A percentile compares a stretch with the other conserved stretches of the same genome.
phyloP scores from a whole-genome alignment of 73 alveolate species.

The Diophrys appendiculata region DNA sequence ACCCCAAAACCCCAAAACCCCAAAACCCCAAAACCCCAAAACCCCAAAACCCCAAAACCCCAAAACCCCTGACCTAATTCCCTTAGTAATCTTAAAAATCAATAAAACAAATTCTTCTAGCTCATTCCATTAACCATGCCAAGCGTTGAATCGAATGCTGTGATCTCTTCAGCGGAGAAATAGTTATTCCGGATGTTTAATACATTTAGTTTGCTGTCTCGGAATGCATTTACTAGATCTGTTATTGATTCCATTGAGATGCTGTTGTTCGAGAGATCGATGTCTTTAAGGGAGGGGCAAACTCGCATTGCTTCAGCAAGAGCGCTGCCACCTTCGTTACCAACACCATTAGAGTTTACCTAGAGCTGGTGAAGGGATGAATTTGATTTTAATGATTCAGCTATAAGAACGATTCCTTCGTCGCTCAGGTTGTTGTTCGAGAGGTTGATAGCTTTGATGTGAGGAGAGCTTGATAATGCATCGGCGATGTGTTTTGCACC shows the following conservation, averaged over 20 bases:
- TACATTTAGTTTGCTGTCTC: slow-evolving; percentile 39
- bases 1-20: no score
- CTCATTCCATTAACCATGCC: slow-evolving; percentile 47
- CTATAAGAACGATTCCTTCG: slow-evolving; percentile 45
- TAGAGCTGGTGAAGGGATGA: slow-evolving; percentile 33
- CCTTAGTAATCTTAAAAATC: background rate
- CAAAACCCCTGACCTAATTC: slow-evolving; percentile 1
- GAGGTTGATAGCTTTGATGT: slow-evolving; percentile 45
- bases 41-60: slow-evolving; percentile 27
- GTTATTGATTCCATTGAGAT: slow-evolving; percentile 58
- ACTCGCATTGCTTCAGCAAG: slow-evolving; percentile 31
- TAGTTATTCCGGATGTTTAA: slow-evolving; percentile 54
- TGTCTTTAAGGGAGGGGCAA: slow-evolving; percentile 30
- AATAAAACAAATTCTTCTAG: slow-evolving; percentile 42
- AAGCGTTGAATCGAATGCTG: slow-evolving; percentile 49
- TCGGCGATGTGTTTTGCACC: slow-evolving; percentile 33
- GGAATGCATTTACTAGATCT: slow-evolving; percentile 50
- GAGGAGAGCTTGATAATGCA: slow-evolving; percentile 8
- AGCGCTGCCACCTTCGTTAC: slow-evolving; percentile 45
- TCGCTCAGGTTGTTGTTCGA: slow-evolving; percentile 46
- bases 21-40: no score
- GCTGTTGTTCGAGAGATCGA: slow-evolving; percentile 47
- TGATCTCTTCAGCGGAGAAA: slow-evolving; percentile 57
- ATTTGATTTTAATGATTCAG: slow-evolving; percentile 25
- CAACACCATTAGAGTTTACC: slow-evolving; percentile 35